Percentiles rank a stretch among this genome's conserved stretches.
phyloP scores from a whole-genome alignment of 129 eudicot genomes.

The Flaveria trinervia region DNA sequence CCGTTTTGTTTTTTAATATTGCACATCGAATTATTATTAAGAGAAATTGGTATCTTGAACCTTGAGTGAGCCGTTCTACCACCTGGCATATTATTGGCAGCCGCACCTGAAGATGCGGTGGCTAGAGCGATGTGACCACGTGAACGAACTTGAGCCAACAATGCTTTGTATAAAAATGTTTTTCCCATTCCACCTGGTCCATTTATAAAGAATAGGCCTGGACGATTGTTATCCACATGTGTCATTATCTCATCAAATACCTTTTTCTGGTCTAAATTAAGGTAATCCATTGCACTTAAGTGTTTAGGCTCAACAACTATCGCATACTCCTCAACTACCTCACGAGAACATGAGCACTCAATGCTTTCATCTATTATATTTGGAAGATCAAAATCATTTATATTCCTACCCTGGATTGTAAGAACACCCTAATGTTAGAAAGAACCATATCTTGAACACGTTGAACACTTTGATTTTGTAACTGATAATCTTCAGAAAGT shows the following conservation, averaged over 20 bases:
- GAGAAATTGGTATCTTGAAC: slow-evolving; percentile 17
- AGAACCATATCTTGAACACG: too few relatives aligned
- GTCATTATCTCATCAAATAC: not conserved
- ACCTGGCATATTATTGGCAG: slow-evolving; percentile 11
- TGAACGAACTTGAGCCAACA: not conserved
- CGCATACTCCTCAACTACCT: not conserved
- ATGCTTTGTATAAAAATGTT: slow-evolving; percentile 16
- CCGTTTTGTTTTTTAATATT: not conserved
- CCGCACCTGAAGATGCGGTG: slow-evolving; percentile 25
- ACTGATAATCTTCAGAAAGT: too few relatives aligned
- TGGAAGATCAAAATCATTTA: not conserved
- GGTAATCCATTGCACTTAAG: not conserved
- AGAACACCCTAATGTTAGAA: too few relatives aligned
- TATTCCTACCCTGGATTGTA: slow-evolving; percentile 27
- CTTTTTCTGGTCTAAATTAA: not conserved
- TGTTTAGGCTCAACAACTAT: not conserved
- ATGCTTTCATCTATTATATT: not conserved
- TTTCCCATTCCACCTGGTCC: not conserved
- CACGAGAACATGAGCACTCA: not conserved
- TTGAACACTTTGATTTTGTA: too few relatives aligned
- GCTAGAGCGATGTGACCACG: slow-evolving; percentile 4
- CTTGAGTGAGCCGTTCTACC: slow-evolving; percentile 37
- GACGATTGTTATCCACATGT: too few relatives aligned
- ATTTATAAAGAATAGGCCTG: too few relatives aligned
- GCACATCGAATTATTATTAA: not conserved